These are phyloP conservation scores for Schizochytrium sp. DNA, from an alignment of 108 stramenopile species.

Conservation along the genomic window DNA sequence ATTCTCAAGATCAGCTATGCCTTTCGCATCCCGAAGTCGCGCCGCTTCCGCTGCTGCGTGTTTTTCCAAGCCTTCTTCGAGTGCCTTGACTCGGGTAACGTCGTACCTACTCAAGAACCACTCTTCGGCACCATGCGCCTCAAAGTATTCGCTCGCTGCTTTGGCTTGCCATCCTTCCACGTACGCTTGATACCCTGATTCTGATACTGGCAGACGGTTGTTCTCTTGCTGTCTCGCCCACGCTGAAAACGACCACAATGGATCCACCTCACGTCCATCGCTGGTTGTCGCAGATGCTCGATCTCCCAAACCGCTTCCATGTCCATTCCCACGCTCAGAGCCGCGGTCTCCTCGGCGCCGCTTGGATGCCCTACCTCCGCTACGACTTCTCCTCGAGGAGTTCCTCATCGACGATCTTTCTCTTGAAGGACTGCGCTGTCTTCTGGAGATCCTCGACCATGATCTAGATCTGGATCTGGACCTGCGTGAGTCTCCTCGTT, in stretches of 20 bases:
- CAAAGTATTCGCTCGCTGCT: constrained; percentile 33
- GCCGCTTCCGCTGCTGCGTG: background rate
- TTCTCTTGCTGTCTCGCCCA: constrained; percentile 35
- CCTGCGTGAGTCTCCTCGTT: background rate
- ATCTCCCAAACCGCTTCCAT: background rate
- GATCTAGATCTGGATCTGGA: constrained; percentile 28
- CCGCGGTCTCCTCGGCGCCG: background rate
- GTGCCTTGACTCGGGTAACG: background rate
- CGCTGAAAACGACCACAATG: constrained; percentile 22
- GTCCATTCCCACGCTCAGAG: background rate
- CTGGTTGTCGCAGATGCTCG: background rate
- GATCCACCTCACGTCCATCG: background rate
- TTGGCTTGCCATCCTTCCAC: constrained; percentile 29
- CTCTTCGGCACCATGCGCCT: background rate
- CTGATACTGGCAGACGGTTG: constrained; percentile 37
- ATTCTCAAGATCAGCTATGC: background rate
- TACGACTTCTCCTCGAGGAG: background rate
- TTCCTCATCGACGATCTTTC: background rate
- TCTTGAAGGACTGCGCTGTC: background rate
- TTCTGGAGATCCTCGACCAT: background rate
- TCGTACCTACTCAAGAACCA: constrained; percentile 35
- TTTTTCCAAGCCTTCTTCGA: background rate
- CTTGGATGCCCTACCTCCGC: background rate
- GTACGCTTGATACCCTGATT: constrained; percentile 46
- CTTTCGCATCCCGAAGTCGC: background rate